Evolutionary conservation across 805 yeast genomes (phyloP), one percentile per base, ranked within the genome.

Genomic region (Ogataea populi-albae): DNA sequence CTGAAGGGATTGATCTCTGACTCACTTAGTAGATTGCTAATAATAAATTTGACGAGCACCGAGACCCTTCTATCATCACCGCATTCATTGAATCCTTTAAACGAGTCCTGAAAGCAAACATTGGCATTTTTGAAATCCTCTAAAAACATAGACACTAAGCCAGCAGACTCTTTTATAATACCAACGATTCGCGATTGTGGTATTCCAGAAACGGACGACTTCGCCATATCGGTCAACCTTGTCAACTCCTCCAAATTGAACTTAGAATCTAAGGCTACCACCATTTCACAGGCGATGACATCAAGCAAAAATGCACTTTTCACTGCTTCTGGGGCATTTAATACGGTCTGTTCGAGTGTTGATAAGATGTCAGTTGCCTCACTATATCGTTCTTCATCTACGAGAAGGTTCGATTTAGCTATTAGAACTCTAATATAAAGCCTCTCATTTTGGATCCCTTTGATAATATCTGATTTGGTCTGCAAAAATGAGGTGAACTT

Each of bases 151-250:
- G 74, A 71, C 44, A 85, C 68, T 35, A 77, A 71, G 2, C 88
- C 95, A 0, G 87, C 86, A 45, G 86, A 79, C 54, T 85, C 91
- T 42, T 77, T 71, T 17, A 86, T 72, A n/a, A 81, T 73, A 1
- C 91, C 95, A 57, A 79, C 65, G 18, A 82, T 77, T 31, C 72
- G 66, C 1, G 94, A 88, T 50, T 86, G 94, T 1, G 88, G 83
- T 3, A 83, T 79, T 2, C 86, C 83, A 0, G 79, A 65, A 6
- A 73, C 70, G 15, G 79, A 63, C 5, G 57, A 45, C n/a, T 63
- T 45, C 0, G 81, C 66, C 41, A 73, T 62, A 18, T 65, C 58
- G 45, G 81, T 76, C 15, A 79, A 62, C 32, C 68, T 62, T 35
- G 67, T 66, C 27, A 82, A 37, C 27, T 58, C 54, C 3, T 35